Evolutionary conservation across 768 basidiomycete species (phyloP).

Genomic region (Gelatoporia subvermispora): DNA sequence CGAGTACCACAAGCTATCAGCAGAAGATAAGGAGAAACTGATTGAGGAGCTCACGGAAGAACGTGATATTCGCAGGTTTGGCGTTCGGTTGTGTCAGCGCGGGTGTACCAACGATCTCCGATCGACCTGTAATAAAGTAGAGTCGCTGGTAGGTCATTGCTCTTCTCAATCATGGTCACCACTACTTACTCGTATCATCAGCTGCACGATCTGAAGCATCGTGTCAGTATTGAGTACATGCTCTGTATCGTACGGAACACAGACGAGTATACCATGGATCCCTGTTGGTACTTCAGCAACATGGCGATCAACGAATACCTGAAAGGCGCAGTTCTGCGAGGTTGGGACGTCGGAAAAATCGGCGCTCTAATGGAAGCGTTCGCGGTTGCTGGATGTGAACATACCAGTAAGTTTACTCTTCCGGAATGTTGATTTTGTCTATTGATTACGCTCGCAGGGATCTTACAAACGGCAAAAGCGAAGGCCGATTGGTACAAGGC

Average conservation of each 20-base stretch:
- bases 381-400: slow-evolving; percentile 2
- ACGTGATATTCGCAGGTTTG: not conserved
- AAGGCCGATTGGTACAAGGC: slow-evolving; percentile 1
- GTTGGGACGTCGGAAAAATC: not conserved
- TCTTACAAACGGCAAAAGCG: not conserved
- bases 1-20: not conserved
- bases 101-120: not conserved
- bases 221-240: slow-evolving; percentile 1
- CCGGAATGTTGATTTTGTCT: too few species aligned
- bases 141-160: not conserved
- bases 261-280: not conserved
- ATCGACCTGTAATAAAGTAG: not conserved
- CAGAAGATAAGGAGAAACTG: not conserved
- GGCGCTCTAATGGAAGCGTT: slow-evolving; percentile 2
- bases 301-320: not conserved
- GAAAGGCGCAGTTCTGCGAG: not conserved
- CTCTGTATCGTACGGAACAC: slow-evolving; percentile 1
- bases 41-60: not conserved
- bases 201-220: not conserved
- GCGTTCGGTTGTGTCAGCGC: not conserved
- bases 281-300: not conserved
- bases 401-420: not conserved
- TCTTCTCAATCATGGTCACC: too few species aligned
- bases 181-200: not conserved
- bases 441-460: not conserved